Conservation (phyloP, 208 protist genomes). For the Kentomonas sorsogonicus region DNA sequence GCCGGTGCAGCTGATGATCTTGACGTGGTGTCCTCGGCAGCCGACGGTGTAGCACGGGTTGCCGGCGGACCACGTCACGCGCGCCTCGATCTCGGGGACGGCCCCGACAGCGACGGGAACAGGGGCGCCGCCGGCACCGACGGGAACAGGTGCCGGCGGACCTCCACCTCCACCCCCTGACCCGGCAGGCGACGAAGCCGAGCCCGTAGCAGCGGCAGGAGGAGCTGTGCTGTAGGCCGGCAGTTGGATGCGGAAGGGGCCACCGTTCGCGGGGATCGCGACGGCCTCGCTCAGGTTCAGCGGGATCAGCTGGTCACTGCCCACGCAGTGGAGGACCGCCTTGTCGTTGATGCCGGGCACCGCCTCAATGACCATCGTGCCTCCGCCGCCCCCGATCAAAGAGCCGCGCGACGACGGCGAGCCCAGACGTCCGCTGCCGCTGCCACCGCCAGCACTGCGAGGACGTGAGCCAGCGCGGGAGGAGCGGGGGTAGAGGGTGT, state of each 20-base stretch:
- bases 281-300: constrained; percentile 32
- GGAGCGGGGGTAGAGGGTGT: background rate
- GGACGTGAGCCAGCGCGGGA: background rate
- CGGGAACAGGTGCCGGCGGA: background rate
- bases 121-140: background rate
- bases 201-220: background rate
- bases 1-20: constrained; percentile 53
- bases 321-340: constrained; percentile 44
- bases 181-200: background rate
- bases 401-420: constrained; percentile 5
- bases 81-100: constrained; percentile 57
- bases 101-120: background rate
- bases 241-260: constrained; percentile 57
- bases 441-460: background rate
- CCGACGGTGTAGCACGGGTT: constrained; percentile 37
- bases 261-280: constrained; percentile 31
- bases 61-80: constrained; percentile 14
- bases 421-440: background rate
- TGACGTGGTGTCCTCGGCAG: constrained; percentile 35
- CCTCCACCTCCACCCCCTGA: too few relatives aligned
- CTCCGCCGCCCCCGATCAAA: too few relatives aligned
- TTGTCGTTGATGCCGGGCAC: constrained; percentile 18
- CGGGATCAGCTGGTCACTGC: constrained; percentile 39
- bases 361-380: constrained; percentile 51
- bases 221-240: constrained; percentile 13